phyloP scores from a whole-genome alignment of 768 basidiomycete species.

The Termitomyces sp. region DNA sequence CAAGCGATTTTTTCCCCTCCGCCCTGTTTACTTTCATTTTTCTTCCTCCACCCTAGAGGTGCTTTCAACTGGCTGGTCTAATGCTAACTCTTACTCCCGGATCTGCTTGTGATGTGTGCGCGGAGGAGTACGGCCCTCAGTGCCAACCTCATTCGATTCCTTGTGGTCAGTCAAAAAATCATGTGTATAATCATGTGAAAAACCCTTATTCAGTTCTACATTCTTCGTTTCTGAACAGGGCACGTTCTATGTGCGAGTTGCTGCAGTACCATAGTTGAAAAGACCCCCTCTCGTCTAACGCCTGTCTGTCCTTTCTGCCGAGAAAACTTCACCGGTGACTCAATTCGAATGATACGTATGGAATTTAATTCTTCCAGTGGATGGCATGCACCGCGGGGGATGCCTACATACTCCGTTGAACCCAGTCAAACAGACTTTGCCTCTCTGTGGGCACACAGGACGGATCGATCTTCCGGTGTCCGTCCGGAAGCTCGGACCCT shows the following conservation, averaged over 20 bases:
- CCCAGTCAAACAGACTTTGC: conserved; percentile 39
- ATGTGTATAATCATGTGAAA: conserved; percentile 12
- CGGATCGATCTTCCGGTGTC: conserved; percentile 38
- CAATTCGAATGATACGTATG: conserved; percentile 72
- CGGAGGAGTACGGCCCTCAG: conserved; percentile 76
- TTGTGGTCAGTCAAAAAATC: conserved; percentile 53
- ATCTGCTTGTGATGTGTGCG: conserved; percentile 86
- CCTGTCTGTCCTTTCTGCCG: conserved; percentile 85
- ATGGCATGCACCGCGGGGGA: conserved; percentile 61
- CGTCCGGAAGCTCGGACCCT: conserved; percentile 57
- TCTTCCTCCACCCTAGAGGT: conserved; percentile 35
- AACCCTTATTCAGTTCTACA: conserved; percentile 19
- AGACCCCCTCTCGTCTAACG: conserved; percentile 62
- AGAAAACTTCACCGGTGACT: conserved; percentile 61
- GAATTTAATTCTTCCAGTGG: conserved; percentile 62
- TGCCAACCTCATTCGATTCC: conserved; percentile 76
- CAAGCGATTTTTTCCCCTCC: conserved; percentile 41
- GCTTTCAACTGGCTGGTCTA: conserved; percentile 38
- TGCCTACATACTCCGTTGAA: conserved; percentile 36
- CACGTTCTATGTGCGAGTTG: conserved; percentile 77
- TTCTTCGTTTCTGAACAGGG: conserved; percentile 36
- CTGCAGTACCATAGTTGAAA: conserved; percentile 78
- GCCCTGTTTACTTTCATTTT: conserved; percentile 34
- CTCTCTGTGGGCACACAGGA: conserved; percentile 37
- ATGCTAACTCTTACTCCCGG: conserved; percentile 83